Conservation (phyloP, 306 rosid genomes). For the peach (Prunus persica) region Prunus_persica_NCBIv2 NC_034015.1:10464501-10465000, state of each 20-base stretch:
- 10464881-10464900: neutral
- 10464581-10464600: neutral
- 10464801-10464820: neutral
- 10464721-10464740: slow-evolving; percentile 13
- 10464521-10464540: neutral
- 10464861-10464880: neutral
- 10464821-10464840: neutral
- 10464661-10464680: neutral
- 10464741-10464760: neutral
- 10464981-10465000: no score
- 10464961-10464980: no score
- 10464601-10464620: neutral
- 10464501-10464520: neutral
- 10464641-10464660: neutral
- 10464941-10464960: neutral
- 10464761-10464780: neutral
- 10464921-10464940: neutral
- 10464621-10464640: neutral
- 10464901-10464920: no score
- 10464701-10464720: neutral
- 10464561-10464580: neutral
- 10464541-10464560: neutral
- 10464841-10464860: neutral
- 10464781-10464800: no score
- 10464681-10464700: slow-evolving; percentile 3